Conservation (phyloP, 768 basidiomycete genomes). For the Termitomyces sp. region DNA sequence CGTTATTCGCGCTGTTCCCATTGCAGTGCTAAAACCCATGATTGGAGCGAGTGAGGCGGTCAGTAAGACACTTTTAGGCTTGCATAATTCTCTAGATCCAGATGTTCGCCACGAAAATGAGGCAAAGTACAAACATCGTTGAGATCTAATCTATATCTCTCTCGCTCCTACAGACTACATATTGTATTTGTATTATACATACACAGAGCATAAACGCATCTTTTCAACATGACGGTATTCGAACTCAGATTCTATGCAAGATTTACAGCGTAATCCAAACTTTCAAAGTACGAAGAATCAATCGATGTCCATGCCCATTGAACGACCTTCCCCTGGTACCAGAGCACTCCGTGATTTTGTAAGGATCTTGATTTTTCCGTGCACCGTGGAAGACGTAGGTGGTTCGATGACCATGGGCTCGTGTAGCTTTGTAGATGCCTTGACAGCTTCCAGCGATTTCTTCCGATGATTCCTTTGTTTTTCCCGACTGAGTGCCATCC, state of each 20-base stretch:
- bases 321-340: conserved; percentile 76
- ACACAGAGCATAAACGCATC: conserved; percentile 12
- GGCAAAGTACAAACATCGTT: conserved; percentile 91
- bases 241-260: background rate
- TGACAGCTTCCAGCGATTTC: conserved; percentile 57
- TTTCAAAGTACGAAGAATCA: conserved; percentile 27
- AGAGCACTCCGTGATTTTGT: conserved; percentile 69
- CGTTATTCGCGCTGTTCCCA: conserved; percentile 95
- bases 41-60: conserved; percentile 97
- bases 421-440: conserved; percentile 60
- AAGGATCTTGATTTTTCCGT: conserved; percentile 77
- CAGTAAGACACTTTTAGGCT: conserved; percentile 89
- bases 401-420: conserved; percentile 52
- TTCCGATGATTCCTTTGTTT: conserved; percentile 74
- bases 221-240: background rate
- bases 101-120: conserved; percentile 77
- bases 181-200: conserved; percentile 19
- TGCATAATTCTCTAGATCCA: conserved; percentile 92
- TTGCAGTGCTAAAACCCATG: conserved; percentile 96
- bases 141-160: conserved; percentile 14
- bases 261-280: background rate
- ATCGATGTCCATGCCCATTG: conserved; percentile 91
- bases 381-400: conserved; percentile 43
- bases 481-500: conserved; percentile 82
- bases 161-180: background rate